Evolutionary conservation across 2,329 filamentous ascomycete genomes (phyloP).

Genomic region (Cylindrodendrum hubeiense): DNA sequence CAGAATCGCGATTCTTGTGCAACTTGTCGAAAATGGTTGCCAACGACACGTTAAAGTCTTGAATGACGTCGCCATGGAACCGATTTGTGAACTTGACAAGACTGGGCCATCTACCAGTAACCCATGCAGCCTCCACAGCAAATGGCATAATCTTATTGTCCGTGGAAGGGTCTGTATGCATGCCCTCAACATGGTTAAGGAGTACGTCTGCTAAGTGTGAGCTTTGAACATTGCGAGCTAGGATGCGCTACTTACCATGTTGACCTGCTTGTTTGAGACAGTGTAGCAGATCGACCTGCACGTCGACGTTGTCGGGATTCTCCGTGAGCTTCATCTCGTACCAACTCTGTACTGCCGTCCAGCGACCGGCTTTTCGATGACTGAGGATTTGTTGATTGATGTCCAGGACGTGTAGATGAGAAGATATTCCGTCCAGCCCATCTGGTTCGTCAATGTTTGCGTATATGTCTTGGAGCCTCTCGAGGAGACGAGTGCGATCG

Average conservation of each 20-base stretch:
- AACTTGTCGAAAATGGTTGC: slow-evolving; percentile 70
- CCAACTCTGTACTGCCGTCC: slow-evolving; percentile 97
- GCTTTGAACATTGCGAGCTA: slow-evolving; percentile 8
- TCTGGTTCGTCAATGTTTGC: slow-evolving; percentile 98
- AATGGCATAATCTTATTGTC: slow-evolving; percentile 80
- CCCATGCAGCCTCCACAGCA: slow-evolving; percentile 93
- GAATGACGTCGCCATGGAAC: slow-evolving; percentile 61
- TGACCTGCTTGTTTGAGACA: slow-evolving; percentile 97
- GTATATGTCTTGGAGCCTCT: slow-evolving; percentile 92
- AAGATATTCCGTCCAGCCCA: slow-evolving; percentile 93
- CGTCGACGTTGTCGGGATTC: slow-evolving; percentile 79
- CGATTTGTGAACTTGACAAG: slow-evolving; percentile 75
- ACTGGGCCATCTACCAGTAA: slow-evolving; percentile 83
- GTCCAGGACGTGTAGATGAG: slow-evolving; percentile 86
- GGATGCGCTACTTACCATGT: slow-evolving; percentile 75
- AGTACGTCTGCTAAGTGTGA: slow-evolving; percentile 74
- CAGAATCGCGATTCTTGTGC: slow-evolving; percentile 64
- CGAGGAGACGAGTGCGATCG: slow-evolving; percentile 75
- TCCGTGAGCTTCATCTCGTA: slow-evolving; percentile 92
- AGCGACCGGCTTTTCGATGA: slow-evolving; percentile 91
- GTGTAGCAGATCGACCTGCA: slow-evolving; percentile 85
- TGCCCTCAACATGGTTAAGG: slow-evolving; percentile 86
- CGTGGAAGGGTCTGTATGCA: slow-evolving; percentile 66
- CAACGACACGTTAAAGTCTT: slow-evolving; percentile 86
- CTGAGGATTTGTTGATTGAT: slow-evolving; percentile 94